Evolutionary conservation across 1,139 yeast species (phyloP).

Genomic region (Wickerhamomyces sp.): DNA sequence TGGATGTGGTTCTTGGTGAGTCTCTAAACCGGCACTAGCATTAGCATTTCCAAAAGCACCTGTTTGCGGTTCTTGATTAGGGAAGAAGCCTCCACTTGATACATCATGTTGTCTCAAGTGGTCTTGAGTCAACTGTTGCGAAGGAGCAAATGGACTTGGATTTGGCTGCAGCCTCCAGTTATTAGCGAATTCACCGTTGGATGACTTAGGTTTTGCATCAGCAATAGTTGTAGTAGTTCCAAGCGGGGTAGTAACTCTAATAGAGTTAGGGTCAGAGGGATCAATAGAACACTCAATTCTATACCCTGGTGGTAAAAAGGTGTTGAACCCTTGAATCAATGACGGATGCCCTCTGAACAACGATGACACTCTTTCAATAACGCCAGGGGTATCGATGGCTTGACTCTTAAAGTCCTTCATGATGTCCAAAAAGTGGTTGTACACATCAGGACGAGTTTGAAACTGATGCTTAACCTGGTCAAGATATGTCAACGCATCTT

Average conservation of each 20-base stretch:
- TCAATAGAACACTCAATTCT: conserved; percentile 87
- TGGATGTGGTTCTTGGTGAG: conserved; percentile 14
- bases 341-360: conserved; percentile 90
- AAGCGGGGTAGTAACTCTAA: conserved; percentile 91
- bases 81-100: conserved; percentile 2
- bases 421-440: conserved; percentile 91
- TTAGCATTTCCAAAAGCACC: not conserved
- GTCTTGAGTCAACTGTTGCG: not conserved
- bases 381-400: conserved; percentile 96
- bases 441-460: conserved; percentile 88
- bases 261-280: conserved; percentile 88
- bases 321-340: conserved; percentile 93
- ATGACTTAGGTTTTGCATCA: conserved; percentile 10
- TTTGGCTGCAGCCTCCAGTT: conserved; percentile 6
- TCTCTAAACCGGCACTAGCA: conserved; percentile 2
- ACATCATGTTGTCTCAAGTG: conserved; percentile 1
- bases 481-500: conserved; percentile 90
- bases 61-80: conserved; percentile 7
- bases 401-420: conserved; percentile 98
- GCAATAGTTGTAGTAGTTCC: conserved; percentile 56
- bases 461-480: conserved; percentile 96
- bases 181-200: conserved; percentile 1
- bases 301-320: conserved; percentile 95
- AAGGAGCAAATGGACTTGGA: conserved; percentile 7
- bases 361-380: conserved; percentile 88